These are phyloP conservation scores for Setaria viridis DNA, from an alignment of 202 grass and related monocot genomes.

Conservation along the genomic window DNA sequence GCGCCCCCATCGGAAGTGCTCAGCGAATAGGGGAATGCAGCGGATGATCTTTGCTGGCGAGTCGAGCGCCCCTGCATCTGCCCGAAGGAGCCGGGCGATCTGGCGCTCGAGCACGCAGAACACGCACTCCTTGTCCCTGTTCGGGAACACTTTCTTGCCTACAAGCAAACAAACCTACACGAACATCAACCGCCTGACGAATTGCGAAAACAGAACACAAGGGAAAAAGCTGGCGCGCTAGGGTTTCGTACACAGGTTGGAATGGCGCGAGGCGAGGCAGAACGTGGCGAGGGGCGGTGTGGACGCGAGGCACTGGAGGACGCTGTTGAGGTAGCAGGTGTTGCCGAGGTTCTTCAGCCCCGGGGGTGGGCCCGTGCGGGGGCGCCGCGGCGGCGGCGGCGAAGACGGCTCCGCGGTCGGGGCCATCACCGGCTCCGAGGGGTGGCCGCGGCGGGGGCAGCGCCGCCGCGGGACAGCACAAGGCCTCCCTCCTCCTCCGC, in stretches of 20 bases:
- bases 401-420: slow-evolving; percentile 50
- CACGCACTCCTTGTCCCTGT: slow-evolving; percentile 86
- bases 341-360: slow-evolving; percentile 97
- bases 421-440: slow-evolving; percentile 59
- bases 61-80: slow-evolving; percentile 52
- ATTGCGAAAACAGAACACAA: neutral
- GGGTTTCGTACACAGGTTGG: slow-evolving; percentile 78
- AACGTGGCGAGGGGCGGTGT: slow-evolving; percentile 90
- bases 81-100: slow-evolving; percentile 58
- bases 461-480: slow-evolving; percentile 39
- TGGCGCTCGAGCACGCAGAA: slow-evolving; percentile 87
- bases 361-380: slow-evolving; percentile 66
- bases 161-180: slow-evolving; percentile 29
- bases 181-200: slow-evolving; percentile 27
- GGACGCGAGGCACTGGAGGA: slow-evolving; percentile 93
- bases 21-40: slow-evolving; percentile 71
- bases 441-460: slow-evolving; percentile 7
- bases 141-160: slow-evolving; percentile 82
- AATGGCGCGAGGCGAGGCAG: slow-evolving; percentile 78
- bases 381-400: slow-evolving; percentile 49
- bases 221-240: slow-evolving; percentile 15
- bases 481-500: slow-evolving; percentile 46
- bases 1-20: slow-evolving; percentile 78
- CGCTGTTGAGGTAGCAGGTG: slow-evolving; percentile 97
- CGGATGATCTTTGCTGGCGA: slow-evolving; percentile 68